Evolutionary conservation across 306 rosid genomes (phyloP).

Genomic region (Hylodesmum podocarpum): DNA sequence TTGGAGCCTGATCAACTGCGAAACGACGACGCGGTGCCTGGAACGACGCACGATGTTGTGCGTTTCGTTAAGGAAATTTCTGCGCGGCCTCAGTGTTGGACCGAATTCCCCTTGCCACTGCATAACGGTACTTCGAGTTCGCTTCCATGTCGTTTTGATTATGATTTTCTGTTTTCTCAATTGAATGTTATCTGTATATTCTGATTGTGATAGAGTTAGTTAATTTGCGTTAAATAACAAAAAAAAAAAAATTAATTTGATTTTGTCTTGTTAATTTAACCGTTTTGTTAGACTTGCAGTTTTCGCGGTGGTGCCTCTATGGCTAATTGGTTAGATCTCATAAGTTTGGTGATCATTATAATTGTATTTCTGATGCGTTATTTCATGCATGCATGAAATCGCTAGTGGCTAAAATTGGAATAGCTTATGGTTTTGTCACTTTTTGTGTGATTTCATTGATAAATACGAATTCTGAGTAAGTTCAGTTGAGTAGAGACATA

Average conservation of each 20-base stretch:
- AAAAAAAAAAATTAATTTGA: no score
- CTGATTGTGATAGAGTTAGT: neutral
- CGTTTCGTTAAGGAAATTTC: constrained; percentile 67
- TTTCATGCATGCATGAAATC: neutral
- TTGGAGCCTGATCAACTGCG: constrained; percentile 34
- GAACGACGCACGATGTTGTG: constrained; percentile 72
- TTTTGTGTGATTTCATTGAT: neutral
- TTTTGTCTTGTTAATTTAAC: neutral
- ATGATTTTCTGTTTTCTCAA: neutral
- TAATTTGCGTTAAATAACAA: neutral
- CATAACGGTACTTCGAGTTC: constrained; percentile 53
- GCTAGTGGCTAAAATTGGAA: neutral
- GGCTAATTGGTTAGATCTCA: neutral
- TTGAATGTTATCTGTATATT: neutral
- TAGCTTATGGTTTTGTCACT: neutral
- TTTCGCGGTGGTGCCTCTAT: neutral
- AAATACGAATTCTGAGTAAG: neutral
- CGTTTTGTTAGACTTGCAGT: neutral
- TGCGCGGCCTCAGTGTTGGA: constrained; percentile 72
- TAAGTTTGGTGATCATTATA: neutral
- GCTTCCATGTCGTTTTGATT: constrained; percentile 19
- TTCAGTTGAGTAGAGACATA: neutral
- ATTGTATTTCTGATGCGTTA: neutral
- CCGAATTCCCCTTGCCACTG: constrained; percentile 71
- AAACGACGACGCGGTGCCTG: constrained; percentile 46